Evolutionary conservation across 805 yeast species (phyloP).

Genomic region (Myxozyma lipomycoides): DNA sequence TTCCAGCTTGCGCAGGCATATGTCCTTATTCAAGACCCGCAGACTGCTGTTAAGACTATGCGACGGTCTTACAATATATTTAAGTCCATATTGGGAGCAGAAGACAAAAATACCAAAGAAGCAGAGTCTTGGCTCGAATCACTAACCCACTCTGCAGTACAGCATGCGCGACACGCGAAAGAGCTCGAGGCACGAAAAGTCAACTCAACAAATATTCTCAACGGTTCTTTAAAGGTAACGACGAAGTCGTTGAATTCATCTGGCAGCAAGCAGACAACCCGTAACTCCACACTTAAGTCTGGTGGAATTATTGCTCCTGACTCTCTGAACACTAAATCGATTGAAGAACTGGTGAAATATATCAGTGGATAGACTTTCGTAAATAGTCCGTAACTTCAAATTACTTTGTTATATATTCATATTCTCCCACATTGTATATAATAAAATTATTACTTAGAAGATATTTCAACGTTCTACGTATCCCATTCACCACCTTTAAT

Average conservation of each 20-base stretch:
- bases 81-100: slow-evolving; percentile 58
- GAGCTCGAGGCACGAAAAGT: slow-evolving; percentile 28
- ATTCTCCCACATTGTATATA: neutral
- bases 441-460: neutral
- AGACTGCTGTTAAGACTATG: slow-evolving; percentile 55
- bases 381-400: neutral
- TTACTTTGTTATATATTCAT: neutral
- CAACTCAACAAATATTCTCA: slow-evolving; percentile 4
- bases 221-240: slow-evolving; percentile 1
- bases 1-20: slow-evolving; percentile 67
- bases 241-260: neutral
- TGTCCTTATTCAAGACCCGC: slow-evolving; percentile 49
- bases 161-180: slow-evolving; percentile 45
- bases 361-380: slow-evolving; percentile 51
- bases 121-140: slow-evolving; percentile 60
- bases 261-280: slow-evolving; percentile 30
- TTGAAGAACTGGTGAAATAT: slow-evolving; percentile 68
- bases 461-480: neutral
- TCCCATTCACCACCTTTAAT: slow-evolving; percentile 7
- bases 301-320: slow-evolving; percentile 29
- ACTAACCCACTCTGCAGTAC: slow-evolving; percentile 49
- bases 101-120: slow-evolving; percentile 63
- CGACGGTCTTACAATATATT: slow-evolving; percentile 56
- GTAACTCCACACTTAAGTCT: neutral
- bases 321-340: slow-evolving; percentile 43